Conservation (phyloP, 192 early-diverging fungal genomes). For the Diversispora epigaea region DNA sequence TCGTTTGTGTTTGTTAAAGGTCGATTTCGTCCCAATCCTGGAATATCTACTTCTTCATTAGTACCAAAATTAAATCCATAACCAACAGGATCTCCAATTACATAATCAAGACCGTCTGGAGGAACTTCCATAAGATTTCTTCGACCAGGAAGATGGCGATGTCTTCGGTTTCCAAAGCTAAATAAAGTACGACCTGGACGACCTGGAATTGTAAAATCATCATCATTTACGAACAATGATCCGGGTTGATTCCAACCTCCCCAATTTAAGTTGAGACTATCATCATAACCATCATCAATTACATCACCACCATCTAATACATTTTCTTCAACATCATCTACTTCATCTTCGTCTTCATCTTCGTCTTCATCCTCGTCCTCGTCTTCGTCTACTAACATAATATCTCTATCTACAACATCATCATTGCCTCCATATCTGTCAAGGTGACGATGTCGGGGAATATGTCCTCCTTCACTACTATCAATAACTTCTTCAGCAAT, state of each 20-base stretch:
- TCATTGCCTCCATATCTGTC: conserved; percentile 46
- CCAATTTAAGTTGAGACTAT: conserved; percentile 38
- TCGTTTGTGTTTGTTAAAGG: conserved; percentile 47
- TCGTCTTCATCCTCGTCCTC: conserved; percentile 55
- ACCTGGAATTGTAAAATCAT: conserved; percentile 39
- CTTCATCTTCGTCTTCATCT: conserved; percentile 47
- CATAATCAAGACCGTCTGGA: conserved; percentile 40
- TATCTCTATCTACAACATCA: conserved; percentile 53
- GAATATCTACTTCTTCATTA: conserved; percentile 38
- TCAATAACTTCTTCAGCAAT: conserved; percentile 43
- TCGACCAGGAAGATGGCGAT: conserved; percentile 39
- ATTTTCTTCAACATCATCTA: conserved; percentile 49
- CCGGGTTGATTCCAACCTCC: conserved; percentile 38
- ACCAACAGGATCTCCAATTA: conserved; percentile 39
- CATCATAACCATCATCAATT: conserved; percentile 46
- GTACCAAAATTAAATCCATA: conserved; percentile 39
- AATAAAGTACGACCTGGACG: conserved; percentile 36
- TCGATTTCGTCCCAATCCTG: conserved; percentile 39
- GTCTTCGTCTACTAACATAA: conserved; percentile 56
- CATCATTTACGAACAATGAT: conserved; percentile 38
- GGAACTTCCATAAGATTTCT: conserved; percentile 38
- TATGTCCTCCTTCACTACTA: conserved; percentile 52
- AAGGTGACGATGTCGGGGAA: conserved; percentile 44
- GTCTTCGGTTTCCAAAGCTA: conserved; percentile 46
- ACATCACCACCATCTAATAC: conserved; percentile 53